A percentile compares a stretch with the other conserved stretches of the same genome.
Evolutionary conservation across 2,329 filamentous ascomycete genomes (phyloP).

Genomic region (Emericellopsis atlantica): DNA sequence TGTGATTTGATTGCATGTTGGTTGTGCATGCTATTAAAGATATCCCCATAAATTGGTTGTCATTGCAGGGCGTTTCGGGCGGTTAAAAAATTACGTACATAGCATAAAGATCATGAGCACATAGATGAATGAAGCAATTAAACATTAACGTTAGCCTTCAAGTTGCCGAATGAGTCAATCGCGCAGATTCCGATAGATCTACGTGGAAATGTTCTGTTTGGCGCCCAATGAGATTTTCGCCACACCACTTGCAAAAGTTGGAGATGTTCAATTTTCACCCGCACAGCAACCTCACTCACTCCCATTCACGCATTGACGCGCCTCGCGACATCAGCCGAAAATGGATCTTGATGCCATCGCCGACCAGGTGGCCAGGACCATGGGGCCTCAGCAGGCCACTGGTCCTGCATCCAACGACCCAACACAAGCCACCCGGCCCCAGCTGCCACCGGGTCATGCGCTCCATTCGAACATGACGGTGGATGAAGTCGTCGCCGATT

Average conservation of each 20-base stretch:
- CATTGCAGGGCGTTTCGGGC: neutral
- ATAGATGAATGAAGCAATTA: neutral
- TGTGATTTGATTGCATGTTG: neutral
- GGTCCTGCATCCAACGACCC: conserved; percentile 3
- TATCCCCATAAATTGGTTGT: neutral
- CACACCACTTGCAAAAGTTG: neutral
- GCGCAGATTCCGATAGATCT: neutral
- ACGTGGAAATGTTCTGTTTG: neutral
- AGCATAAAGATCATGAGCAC: neutral
- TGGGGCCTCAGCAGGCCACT: conserved; percentile 4
- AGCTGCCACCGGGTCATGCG: conserved; percentile 31
- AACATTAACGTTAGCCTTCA: too few species aligned
- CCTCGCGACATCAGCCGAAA: conserved; percentile 1
- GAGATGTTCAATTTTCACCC: neutral
- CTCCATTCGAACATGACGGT: conserved; percentile 30
- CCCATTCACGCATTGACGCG: neutral
- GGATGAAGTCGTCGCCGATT: conserved; percentile 42
- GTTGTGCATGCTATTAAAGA: conserved; percentile 1
- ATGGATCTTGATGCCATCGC: conserved; percentile 31
- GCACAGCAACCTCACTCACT: neutral
- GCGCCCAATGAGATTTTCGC: neutral
- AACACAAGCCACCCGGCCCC: conserved; percentile 18
- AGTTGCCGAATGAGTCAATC: too few species aligned
- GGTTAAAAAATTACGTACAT: neutral
- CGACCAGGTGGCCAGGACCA: conserved; percentile 23